A percentile compares a stretch with the other conserved stretches of the same genome.
These are phyloP conservation scores for Tephrocybe sp. DNA, from an alignment of 768 basidiomycete species.

Conservation along the genomic window DNA sequence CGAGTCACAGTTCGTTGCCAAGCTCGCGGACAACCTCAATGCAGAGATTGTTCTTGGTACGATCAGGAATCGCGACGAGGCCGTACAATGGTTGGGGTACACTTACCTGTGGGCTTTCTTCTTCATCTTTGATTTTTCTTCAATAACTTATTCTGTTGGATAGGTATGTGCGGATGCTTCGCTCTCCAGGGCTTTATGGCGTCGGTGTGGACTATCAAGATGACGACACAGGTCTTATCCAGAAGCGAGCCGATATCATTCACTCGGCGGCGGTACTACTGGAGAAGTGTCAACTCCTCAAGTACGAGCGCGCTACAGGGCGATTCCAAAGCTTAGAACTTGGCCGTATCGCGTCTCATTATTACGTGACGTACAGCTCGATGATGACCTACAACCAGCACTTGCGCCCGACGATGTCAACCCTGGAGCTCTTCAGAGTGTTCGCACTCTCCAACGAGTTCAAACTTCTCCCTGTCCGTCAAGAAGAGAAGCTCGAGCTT, in stretches of 20 bases:
- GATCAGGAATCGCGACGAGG: conserved; percentile 92
- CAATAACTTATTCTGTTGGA: conserved; percentile 8
- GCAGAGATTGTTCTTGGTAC: conserved; percentile 96
- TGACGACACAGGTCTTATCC: conserved; percentile 76
- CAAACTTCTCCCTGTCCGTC: conserved; percentile 74
- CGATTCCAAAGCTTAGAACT: conserved; percentile 92
- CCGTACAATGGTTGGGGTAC: conserved; percentile 95
- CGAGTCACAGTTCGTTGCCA: conserved; percentile 90
- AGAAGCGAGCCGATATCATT: conserved; percentile 91
- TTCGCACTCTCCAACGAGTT: conserved; percentile 97
- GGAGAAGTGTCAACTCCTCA: conserved; percentile 92
- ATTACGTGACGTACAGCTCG: conserved; percentile 91
- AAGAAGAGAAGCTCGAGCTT: conserved; percentile 80
- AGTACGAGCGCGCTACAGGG: conserved; percentile 87
- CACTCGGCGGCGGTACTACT: conserved; percentile 92
- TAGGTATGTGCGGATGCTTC: conserved; percentile 94
- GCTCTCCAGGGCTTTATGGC: conserved; percentile 81
- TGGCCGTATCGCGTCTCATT: conserved; percentile 91
- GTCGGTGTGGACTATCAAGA: conserved; percentile 90
- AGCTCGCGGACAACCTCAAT: conserved; percentile 92
- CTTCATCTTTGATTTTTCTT: conserved; percentile 5
- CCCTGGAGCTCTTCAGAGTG: conserved; percentile 89
- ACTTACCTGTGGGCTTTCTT: conserved; percentile 75
- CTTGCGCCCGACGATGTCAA: conserved; percentile 80
- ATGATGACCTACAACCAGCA: conserved; percentile 98